Evolutionary conservation across 2,329 filamentous ascomycete species (phyloP).

Genomic region (Pezicula rhizophila): DNA sequence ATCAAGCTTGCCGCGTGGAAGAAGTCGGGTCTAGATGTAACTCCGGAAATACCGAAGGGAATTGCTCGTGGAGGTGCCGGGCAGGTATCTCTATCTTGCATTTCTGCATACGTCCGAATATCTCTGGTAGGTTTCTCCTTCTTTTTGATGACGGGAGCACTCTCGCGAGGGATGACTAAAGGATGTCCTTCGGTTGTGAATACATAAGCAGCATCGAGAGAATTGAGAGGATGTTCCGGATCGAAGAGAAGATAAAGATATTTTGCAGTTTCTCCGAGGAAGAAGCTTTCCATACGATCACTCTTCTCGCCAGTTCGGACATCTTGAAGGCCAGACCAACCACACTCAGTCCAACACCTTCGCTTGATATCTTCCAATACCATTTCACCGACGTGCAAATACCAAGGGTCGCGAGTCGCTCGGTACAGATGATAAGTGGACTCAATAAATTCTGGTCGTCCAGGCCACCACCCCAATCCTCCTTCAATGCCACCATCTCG

Average conservation of each 20-base stretch:
- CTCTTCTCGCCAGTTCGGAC: constrained; percentile 77
- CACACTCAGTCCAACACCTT: constrained; percentile 84
- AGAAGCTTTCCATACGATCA: constrained; percentile 98
- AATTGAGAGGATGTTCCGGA: constrained; percentile 78
- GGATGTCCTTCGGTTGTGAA: constrained; percentile 97
- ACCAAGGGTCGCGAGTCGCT: constrained; percentile 92
- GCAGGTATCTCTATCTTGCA: constrained; percentile 48
- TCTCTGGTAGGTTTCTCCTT: constrained; percentile 15
- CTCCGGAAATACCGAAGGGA: constrained; percentile 70
- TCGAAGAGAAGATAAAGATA: constrained; percentile 93
- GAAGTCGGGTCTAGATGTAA: constrained; percentile 71
- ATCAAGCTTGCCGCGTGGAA: constrained; percentile 87
- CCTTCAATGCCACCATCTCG: constrained; percentile 77
- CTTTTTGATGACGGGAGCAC: constrained; percentile 10
- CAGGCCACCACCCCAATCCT: constrained; percentile 89
- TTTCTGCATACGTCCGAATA: constrained; percentile 30
- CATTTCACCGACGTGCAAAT: constrained; percentile 94
- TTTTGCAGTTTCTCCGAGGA: constrained; percentile 91
- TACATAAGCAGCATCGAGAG: constrained; percentile 78
- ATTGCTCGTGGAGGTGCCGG: constrained; percentile 52
- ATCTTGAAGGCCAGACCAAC: constrained; percentile 86
- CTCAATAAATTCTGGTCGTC: constrained; percentile 93
- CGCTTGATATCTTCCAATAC: constrained; percentile 79
- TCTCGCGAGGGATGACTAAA: constrained; percentile 66
- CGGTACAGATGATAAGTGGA: constrained; percentile 95